phyloP scores from a whole-genome alignment of 2,329 filamentous ascomycete genomes.

The Mycosphaerella sp. region DNA sequence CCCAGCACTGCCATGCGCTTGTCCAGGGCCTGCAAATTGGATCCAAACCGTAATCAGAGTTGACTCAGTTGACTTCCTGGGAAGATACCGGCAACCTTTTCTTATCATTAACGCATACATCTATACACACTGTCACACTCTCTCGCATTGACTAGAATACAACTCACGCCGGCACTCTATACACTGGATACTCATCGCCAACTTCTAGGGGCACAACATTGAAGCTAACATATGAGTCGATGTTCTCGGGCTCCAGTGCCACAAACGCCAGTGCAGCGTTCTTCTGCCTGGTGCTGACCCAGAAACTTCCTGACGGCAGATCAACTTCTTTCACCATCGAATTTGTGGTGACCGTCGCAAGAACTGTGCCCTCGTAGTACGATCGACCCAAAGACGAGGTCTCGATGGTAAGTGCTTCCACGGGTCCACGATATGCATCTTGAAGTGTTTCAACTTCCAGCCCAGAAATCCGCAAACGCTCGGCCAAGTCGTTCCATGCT shows the following conservation, averaged over 20 bases:
- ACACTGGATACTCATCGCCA: conserved; percentile 35
- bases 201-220: conserved; percentile 34
- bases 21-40: background rate
- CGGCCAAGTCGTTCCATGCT: conserved; percentile 34
- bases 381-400: conserved; percentile 27
- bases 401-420: conserved; percentile 35
- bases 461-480: conserved; percentile 32
- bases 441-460: conserved; percentile 31
- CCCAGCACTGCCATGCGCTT: background rate
- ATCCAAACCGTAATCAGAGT: background rate
- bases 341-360: conserved; percentile 33
- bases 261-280: conserved; percentile 36
- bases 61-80: background rate
- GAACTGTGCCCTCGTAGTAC: conserved; percentile 34
- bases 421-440: conserved; percentile 29
- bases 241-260: conserved; percentile 36
- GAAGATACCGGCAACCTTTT: no score
- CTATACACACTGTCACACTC: background rate
- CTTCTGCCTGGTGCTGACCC: conserved; percentile 34
- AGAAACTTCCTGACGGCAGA: conserved; percentile 34
- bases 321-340: conserved; percentile 25
- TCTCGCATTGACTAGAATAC: background rate
- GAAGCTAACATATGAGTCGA: conserved; percentile 36
- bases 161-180: conserved; percentile 12
- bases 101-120: no score